Evolutionary conservation across 192 early-diverging fungal species (phyloP).

Genomic region (Mortierella claussenii): DNA sequence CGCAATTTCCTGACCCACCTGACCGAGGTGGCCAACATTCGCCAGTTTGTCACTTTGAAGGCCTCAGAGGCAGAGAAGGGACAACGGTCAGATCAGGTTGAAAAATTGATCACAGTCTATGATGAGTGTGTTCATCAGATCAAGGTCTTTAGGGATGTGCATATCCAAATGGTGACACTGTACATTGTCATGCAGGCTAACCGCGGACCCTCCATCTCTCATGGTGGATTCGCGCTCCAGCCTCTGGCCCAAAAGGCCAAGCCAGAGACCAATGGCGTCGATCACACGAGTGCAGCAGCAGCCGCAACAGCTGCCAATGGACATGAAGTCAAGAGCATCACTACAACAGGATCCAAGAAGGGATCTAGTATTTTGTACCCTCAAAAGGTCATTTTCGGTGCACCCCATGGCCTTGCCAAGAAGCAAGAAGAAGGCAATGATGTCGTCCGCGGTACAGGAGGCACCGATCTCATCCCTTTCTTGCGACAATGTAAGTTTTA

Average conservation of each 20-base stretch:
- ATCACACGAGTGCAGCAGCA: neutral
- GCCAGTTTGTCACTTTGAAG: slow-evolving; percentile 66
- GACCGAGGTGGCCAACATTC: slow-evolving; percentile 70
- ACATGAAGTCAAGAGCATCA: neutral
- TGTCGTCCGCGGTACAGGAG: slow-evolving; percentile 81
- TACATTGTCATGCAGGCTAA: slow-evolving; percentile 90
- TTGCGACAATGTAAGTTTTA: slow-evolving; percentile 61
- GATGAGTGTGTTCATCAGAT: slow-evolving; percentile 85
- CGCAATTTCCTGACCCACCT: slow-evolving; percentile 87
- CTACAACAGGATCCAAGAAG: neutral
- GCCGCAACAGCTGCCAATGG: neutral
- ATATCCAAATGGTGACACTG: slow-evolving; percentile 91
- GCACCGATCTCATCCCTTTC: slow-evolving; percentile 93
- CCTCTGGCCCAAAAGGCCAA: slow-evolving; percentile 7
- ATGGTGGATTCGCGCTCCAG: slow-evolving; percentile 63
- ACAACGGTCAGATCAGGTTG: slow-evolving; percentile 18
- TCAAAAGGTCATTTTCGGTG: slow-evolving; percentile 33
- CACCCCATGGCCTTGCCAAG: slow-evolving; percentile 65
- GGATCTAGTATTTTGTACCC: slow-evolving; percentile 42
- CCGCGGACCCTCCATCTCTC: slow-evolving; percentile 73
- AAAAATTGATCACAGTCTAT: slow-evolving; percentile 71
- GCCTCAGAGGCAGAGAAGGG: slow-evolving; percentile 9
- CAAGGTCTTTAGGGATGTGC: slow-evolving; percentile 88
- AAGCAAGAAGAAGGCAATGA: slow-evolving; percentile 63
- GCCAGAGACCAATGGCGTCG: neutral